phyloP scores from a whole-genome alignment of 164 flowering plant genomes.

The Dillenia suffruticosa region DNA sequence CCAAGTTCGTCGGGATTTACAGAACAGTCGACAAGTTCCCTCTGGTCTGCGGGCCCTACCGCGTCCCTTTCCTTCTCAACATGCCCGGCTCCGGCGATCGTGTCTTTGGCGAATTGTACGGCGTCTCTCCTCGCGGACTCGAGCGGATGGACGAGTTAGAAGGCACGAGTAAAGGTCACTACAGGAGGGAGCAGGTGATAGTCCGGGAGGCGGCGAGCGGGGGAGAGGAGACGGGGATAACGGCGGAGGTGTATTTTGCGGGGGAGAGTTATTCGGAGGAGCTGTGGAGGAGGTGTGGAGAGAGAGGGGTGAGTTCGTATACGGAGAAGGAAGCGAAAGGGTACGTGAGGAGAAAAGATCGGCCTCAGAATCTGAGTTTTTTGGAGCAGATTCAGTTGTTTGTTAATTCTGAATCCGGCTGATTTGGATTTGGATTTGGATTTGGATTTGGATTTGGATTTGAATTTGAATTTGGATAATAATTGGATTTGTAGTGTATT shows the following conservation, averaged over 20 bases:
- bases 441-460: too few species aligned
- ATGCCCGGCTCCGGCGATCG: constrained; percentile 53
- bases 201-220: constrained; percentile 7
- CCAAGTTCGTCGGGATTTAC: constrained; percentile 42
- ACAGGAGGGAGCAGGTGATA: constrained; percentile 52
- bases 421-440: not conserved
- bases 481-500: too few species aligned
- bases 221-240: not conserved
- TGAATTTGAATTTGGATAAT: too few species aligned
- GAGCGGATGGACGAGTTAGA: constrained; percentile 68
- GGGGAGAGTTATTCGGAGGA: constrained; percentile 59
- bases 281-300: constrained; percentile 68
- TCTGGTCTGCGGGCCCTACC: constrained; percentile 84
- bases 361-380: constrained; percentile 55
- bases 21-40: constrained; percentile 47
- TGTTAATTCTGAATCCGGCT: constrained; percentile 6
- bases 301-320: constrained; percentile 40
- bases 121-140: constrained; percentile 51
- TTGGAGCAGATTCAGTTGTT: constrained; percentile 57
- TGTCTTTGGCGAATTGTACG: constrained; percentile 76
- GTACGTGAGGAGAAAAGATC: constrained; percentile 58
- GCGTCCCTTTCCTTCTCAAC: constrained; percentile 83
- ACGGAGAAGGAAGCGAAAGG: constrained; percentile 55
- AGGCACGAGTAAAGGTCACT: constrained; percentile 57
- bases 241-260: constrained; percentile 72